A percentile compares a stretch with the other conserved stretches of the same genome.
Conservation (phyloP, 176 grass and related monocot species). For the Triticum dicoccoides region DNA sequence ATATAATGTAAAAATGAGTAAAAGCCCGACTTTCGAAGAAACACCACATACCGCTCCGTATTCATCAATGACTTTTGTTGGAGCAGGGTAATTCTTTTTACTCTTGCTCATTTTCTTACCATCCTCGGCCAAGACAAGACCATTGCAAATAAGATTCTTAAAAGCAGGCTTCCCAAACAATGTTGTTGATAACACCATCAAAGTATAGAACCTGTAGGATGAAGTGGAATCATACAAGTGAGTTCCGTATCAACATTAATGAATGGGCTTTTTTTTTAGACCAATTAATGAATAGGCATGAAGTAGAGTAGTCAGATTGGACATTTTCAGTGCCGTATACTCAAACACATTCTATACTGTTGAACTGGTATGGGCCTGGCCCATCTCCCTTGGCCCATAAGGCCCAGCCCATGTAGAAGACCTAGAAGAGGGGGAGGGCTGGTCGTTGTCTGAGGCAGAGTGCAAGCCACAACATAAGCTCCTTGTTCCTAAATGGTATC, state of each 20-base stretch:
- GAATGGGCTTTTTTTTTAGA: background rate
- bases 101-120: slow-evolving; percentile 99
- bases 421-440: too few relatives aligned
- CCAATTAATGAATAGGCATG: background rate
- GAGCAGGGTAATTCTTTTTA: slow-evolving; percentile 90
- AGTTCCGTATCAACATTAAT: slow-evolving; percentile 1
- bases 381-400: too few relatives aligned
- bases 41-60: slow-evolving; percentile 82
- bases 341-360: too few relatives aligned
- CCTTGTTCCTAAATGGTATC: too few relatives aligned
- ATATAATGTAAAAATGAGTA: background rate
- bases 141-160: slow-evolving; percentile 97
- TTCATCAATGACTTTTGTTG: slow-evolving; percentile 69
- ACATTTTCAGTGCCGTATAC: too few relatives aligned
- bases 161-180: slow-evolving; percentile 98
- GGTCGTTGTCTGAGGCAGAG: too few relatives aligned
- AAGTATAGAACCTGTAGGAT: slow-evolving; percentile 87
- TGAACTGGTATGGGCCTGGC: too few relatives aligned
- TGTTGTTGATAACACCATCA: slow-evolving; percentile 94
- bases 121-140: slow-evolving; percentile 95
- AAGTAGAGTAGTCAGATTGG: background rate
- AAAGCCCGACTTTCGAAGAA: slow-evolving; percentile 24
- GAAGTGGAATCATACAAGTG: background rate
- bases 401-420: too few relatives aligned
- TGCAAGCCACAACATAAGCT: too few relatives aligned